These are phyloP conservation scores for Solanum pimpinellifolium DNA, from an alignment of 257 asterid genomes.

Conservation along the genomic window DNA sequence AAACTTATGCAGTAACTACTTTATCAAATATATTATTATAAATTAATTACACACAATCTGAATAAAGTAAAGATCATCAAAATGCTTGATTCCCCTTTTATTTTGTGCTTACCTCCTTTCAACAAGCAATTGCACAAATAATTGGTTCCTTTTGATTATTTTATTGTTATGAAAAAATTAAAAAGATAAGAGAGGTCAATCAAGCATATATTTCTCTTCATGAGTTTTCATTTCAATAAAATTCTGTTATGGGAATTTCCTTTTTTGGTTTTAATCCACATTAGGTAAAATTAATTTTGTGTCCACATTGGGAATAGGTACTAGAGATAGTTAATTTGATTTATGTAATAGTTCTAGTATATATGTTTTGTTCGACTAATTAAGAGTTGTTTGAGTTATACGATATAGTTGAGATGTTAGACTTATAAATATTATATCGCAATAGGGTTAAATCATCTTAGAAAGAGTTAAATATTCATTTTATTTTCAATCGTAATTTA, in stretches of 20 bases:
- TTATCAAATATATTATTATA: conserved; percentile 8
- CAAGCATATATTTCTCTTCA: background rate
- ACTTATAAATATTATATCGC: too few species aligned
- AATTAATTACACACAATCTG: background rate
- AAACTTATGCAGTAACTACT: background rate
- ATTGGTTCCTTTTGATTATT: background rate
- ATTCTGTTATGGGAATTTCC: background rate
- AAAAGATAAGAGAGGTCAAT: background rate
- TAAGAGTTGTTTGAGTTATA: too few species aligned
- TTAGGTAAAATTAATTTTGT: background rate
- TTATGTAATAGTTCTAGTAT: background rate
- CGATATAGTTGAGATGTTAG: background rate
- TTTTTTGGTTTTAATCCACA: background rate
- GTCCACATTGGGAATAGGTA: background rate
- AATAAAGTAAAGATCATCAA: conserved; percentile 13
- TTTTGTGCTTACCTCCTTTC: conserved; percentile 5
- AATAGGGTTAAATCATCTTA: too few species aligned
- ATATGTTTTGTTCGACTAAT: background rate
- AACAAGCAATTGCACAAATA: conserved; percentile 1
- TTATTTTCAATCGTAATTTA: too few species aligned
- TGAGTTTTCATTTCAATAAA: background rate
- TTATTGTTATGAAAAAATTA: background rate
- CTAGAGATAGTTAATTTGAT: background rate
- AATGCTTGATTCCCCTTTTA: conserved; percentile 26
- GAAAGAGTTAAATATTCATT: background rate